phyloP scores from a whole-genome alignment of 495 filamentous ascomycete genomes.

The Cercophora scortea region DNA sequence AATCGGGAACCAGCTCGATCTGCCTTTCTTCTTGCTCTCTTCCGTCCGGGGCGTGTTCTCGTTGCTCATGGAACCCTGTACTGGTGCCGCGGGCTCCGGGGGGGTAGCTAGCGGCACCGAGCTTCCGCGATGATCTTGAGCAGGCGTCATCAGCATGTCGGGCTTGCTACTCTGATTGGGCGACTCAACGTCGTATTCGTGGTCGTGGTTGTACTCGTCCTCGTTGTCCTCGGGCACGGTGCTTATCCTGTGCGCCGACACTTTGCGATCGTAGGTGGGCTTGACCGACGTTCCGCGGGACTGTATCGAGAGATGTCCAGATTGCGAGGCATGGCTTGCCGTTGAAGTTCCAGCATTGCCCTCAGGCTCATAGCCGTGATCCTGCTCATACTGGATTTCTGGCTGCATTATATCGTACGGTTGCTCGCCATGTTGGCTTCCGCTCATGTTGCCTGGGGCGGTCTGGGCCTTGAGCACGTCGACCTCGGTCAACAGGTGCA shows the following conservation, averaged over 20 bases:
- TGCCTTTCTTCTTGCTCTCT: slow-evolving; percentile 85
- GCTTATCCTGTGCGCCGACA: slow-evolving; percentile 72
- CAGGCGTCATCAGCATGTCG: slow-evolving; percentile 40
- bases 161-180: slow-evolving; percentile 34
- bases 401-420: slow-evolving; percentile 50
- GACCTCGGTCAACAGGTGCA: slow-evolving; percentile 83
- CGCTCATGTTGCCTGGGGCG: slow-evolving; percentile 25
- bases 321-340: slow-evolving; percentile 58
- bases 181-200: slow-evolving; percentile 14
- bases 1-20: slow-evolving; percentile 83
- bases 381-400: slow-evolving; percentile 48
- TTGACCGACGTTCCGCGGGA: slow-evolving; percentile 54
- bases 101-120: slow-evolving; percentile 67
- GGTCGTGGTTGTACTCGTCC: slow-evolving; percentile 53
- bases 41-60: slow-evolving; percentile 44
- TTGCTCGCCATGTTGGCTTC: slow-evolving; percentile 31
- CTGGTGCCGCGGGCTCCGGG: slow-evolving; percentile 42
- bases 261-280: slow-evolving; percentile 55
- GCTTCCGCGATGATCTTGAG: slow-evolving; percentile 44
- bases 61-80: slow-evolving; percentile 36
- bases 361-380: slow-evolving; percentile 74
- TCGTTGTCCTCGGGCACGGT: slow-evolving; percentile 79
- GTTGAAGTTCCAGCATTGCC: slow-evolving; percentile 71
- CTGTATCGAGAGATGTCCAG: slow-evolving; percentile 65
- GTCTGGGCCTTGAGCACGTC: slow-evolving; percentile 70